Conservation (phyloP, 1,284 basidiomycete species). For the Sporisorium scitamineum region DNA sequence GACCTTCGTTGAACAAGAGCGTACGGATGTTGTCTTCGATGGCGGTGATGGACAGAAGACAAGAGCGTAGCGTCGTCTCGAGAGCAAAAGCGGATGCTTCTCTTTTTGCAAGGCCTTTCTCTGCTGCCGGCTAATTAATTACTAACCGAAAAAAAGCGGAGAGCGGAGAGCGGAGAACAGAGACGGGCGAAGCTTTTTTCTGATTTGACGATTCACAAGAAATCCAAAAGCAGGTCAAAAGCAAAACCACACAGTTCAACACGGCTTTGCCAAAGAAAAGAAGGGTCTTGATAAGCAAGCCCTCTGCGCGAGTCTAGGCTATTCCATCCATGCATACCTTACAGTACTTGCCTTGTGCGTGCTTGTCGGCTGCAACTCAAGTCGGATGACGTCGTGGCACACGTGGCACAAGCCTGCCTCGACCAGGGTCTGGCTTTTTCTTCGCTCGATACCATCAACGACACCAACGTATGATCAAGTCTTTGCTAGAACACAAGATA, state of each 20-base stretch:
- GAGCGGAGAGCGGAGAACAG: no score
- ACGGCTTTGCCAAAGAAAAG: not conserved
- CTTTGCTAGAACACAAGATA: not conserved
- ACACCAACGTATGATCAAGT: not conserved
- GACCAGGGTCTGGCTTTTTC: no score
- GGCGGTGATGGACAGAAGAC: not conserved
- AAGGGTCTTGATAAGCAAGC: constrained; percentile 1
- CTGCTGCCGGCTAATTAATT: not conserved
- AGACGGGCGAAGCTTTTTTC: not conserved
- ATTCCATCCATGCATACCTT: no score
- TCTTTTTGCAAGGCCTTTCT: not conserved
- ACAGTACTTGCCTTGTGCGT: no score
- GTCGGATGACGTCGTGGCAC: not conserved
- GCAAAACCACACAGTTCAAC: not conserved
- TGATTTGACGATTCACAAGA: not conserved
- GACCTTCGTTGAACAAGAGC: not conserved
- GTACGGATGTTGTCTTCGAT: not conserved
- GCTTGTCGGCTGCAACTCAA: no score
- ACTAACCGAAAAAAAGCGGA: not conserved
- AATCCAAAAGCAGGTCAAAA: not conserved
- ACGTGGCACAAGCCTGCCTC: not conserved
- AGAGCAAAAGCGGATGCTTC: not conserved
- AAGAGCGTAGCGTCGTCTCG: not conserved
- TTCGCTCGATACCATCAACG: not conserved
- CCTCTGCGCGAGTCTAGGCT: not conserved